Evolutionary conservation across 805 yeast species (phyloP).

Genomic region (Diddensiella caesifluorescens): DNA sequence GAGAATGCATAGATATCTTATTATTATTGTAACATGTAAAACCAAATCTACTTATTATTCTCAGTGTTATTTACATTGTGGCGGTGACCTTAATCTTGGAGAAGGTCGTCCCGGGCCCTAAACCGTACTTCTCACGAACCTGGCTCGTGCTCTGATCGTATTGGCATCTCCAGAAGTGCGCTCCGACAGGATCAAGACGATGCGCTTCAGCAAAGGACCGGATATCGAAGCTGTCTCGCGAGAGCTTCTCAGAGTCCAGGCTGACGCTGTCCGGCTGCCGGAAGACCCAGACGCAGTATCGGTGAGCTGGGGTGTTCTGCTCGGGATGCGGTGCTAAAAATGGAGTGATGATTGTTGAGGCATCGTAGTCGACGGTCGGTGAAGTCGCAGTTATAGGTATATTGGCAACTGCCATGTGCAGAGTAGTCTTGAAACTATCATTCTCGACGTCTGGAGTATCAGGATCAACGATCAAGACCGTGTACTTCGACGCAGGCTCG

Average conservation of each 20-base stretch:
- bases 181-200: constrained; percentile 74
- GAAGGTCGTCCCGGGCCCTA: constrained; percentile 69
- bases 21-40: constrained; percentile 3
- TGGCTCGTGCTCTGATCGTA: constrained; percentile 71
- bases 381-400: constrained; percentile 54
- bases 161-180: constrained; percentile 81
- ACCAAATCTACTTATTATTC: not conserved
- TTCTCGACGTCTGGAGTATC: constrained; percentile 74
- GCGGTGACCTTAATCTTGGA: constrained; percentile 13
- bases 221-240: constrained; percentile 59
- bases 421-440: constrained; percentile 64
- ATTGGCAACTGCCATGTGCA: constrained; percentile 75
- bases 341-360: constrained; percentile 38
- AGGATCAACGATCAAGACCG: constrained; percentile 81
- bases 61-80: too few relatives aligned
- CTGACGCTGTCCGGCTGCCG: constrained; percentile 45
- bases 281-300: constrained; percentile 87
- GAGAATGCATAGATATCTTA: constrained; percentile 7
- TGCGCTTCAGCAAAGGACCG: constrained; percentile 56
- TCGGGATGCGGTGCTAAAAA: constrained; percentile 86
- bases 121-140: constrained; percentile 67
- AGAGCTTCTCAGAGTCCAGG: constrained; percentile 18
- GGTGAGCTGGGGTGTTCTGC: constrained; percentile 75
- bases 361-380: constrained; percentile 42
- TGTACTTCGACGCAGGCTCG: constrained; percentile 52